These are phyloP conservation scores for Symbiotaphrina buchneri DNA, from an alignment of 495 filamentous ascomycete genomes.

Conservation along the genomic window DNA sequence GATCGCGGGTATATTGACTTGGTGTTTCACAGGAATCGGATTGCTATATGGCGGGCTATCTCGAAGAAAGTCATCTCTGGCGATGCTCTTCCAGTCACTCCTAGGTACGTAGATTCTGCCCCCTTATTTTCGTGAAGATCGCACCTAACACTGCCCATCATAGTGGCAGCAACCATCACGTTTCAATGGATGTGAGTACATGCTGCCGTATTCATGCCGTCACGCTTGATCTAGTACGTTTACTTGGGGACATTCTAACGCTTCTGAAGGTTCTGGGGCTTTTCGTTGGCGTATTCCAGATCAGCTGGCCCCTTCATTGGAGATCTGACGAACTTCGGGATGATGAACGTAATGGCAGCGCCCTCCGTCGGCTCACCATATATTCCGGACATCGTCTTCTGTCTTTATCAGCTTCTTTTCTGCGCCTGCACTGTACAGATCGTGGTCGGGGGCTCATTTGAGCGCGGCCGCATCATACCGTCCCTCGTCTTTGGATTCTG, in stretches of 20 bases:
- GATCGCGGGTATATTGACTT: slow-evolving; percentile 5
- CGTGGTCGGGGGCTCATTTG: background rate
- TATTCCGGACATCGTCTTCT: slow-evolving; percentile 77
- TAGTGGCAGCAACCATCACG: slow-evolving; percentile 64
- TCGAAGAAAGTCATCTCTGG: slow-evolving; percentile 84
- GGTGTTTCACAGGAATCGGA: slow-evolving; percentile 21
- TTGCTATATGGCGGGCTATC: slow-evolving; percentile 98
- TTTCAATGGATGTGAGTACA: slow-evolving; percentile 99
- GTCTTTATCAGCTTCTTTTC: slow-evolving; percentile 95
- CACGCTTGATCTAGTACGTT: too few relatives aligned
- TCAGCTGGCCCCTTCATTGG: slow-evolving; percentile 64
- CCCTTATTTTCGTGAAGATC: too few relatives aligned
- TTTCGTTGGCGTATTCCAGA: slow-evolving; percentile 80
- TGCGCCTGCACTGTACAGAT: slow-evolving; percentile 43
- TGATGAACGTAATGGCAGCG: slow-evolving; percentile 54
- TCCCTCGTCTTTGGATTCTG: slow-evolving; percentile 21
- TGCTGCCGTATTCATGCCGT: too few relatives aligned
- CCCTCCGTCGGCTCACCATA: slow-evolving; percentile 61
- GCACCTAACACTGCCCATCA: too few relatives aligned
- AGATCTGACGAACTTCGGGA: slow-evolving; percentile 63
- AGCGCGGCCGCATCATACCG: background rate
- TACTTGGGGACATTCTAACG: too few relatives aligned
- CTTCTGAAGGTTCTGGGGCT: slow-evolving; percentile 99
- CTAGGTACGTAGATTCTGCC: too few relatives aligned
- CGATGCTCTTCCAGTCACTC: slow-evolving; percentile 85